A percentile compares a stretch with the other conserved stretches of the same genome.
These are phyloP conservation scores for Setaria viridis DNA, from an alignment of 202 grass and related monocot species.

Conservation along the genomic window DNA sequence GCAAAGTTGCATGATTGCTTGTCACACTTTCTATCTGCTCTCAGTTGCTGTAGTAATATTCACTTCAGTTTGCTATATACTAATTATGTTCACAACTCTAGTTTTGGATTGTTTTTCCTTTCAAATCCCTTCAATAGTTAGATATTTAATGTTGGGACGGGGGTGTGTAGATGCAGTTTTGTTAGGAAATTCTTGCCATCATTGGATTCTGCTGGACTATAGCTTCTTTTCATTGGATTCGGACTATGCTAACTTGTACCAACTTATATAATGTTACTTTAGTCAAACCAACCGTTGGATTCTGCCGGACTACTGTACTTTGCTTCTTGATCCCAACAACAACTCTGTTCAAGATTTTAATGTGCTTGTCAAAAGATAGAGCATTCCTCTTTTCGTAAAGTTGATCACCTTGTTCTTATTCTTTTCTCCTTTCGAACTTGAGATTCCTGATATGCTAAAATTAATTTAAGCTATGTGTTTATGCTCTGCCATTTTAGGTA, in stretches of 20 bases:
- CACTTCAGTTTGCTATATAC: conserved; percentile 7
- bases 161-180: not conserved
- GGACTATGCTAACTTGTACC: conserved; percentile 20
- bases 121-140: too few relatives aligned
- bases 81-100: conserved; percentile 21
- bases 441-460: not conserved
- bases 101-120: not conserved
- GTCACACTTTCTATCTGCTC: not conserved
- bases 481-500: conserved; percentile 2
- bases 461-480: conserved; percentile 4
- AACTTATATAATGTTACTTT: conserved; percentile 1
- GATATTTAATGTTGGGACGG: not conserved
- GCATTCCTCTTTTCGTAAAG: conserved; percentile 26
- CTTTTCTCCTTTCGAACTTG: not conserved
- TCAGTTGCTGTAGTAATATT: conserved; percentile 9
- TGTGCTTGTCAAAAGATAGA: conserved; percentile 13
- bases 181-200: not conserved
- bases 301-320: not conserved
- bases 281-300: not conserved
- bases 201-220: not conserved
- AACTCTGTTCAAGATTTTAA: conserved; percentile 14
- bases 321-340: conserved; percentile 3
- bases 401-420: not conserved
- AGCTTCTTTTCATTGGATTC: not conserved
- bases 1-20: not conserved